A percentile compares a stretch with the other conserved stretches of the same genome.
These are phyloP conservation scores for Citeromyces hawaiiensis DNA, from an alignment of 1,139 yeast genomes.

Conservation along the genomic window DNA sequence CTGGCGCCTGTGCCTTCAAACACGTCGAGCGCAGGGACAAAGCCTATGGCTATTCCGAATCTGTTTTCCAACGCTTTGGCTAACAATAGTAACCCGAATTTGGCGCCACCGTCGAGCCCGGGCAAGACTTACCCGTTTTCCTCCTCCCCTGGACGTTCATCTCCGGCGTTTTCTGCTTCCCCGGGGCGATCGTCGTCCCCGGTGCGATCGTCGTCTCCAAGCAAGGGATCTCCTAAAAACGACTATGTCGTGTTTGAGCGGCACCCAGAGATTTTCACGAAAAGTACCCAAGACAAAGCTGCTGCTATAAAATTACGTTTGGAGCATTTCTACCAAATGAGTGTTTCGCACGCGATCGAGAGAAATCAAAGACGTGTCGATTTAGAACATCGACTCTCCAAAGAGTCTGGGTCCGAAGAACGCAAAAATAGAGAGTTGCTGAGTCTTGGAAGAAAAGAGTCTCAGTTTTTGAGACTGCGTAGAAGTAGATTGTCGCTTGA, in stretches of 20 bases:
- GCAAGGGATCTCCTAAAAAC: constrained; percentile 9
- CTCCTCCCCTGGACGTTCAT: constrained; percentile 11
- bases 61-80: constrained; percentile 9
- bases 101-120: constrained; percentile 5
- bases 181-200: constrained; percentile 5
- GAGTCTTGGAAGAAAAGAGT: constrained; percentile 61
- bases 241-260: constrained; percentile 67
- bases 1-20: constrained; percentile 13
- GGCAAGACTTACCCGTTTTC: not conserved
- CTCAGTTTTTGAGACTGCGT: constrained; percentile 61
- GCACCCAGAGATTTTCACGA: constrained; percentile 66
- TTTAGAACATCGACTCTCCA: constrained; percentile 49
- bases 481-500: constrained; percentile 64
- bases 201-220: constrained; percentile 4
- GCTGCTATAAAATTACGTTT: constrained; percentile 58
- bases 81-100: constrained; percentile 13
- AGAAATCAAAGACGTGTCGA: constrained; percentile 68
- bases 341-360: constrained; percentile 71
- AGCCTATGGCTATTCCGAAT: constrained; percentile 7
- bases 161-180: constrained; percentile 9
- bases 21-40: constrained; percentile 12
- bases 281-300: constrained; percentile 59
- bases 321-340: constrained; percentile 65
- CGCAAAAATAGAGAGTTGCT: constrained; percentile 62
- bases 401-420: constrained; percentile 64